phyloP scores from a whole-genome alignment of 2,329 filamentous ascomycete species.

The Botryotinia globosa region DNA sequence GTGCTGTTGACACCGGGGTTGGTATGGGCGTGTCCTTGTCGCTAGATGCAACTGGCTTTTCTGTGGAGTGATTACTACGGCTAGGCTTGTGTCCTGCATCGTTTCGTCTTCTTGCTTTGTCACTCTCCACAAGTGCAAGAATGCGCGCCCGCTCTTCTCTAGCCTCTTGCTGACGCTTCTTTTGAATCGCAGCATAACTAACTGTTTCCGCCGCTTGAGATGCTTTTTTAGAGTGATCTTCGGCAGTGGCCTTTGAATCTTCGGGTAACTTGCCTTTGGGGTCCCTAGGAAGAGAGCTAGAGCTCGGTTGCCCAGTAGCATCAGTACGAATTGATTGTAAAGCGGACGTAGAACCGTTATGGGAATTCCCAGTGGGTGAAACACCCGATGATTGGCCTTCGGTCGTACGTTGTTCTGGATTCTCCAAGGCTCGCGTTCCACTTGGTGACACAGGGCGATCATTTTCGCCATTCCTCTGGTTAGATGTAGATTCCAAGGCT shows the following conservation, averaged over 20 bases:
- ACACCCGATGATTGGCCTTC: neutral
- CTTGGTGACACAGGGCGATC: neutral
- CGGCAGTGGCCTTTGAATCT: neutral
- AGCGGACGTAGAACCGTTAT: neutral
- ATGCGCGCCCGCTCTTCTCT: constrained; percentile 69
- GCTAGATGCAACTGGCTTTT: neutral
- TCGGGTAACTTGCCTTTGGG: neutral
- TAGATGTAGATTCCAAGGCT: constrained; percentile 34
- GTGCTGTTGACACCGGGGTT: constrained; percentile 22
- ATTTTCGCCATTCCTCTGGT: neutral
- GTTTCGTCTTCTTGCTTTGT: constrained; percentile 65
- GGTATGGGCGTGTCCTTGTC: constrained; percentile 15
- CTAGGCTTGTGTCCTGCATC: constrained; percentile 51
- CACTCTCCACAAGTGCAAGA: constrained; percentile 71
- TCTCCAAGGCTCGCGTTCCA: neutral
- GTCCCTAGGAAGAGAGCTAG: neutral
- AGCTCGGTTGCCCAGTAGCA: neutral
- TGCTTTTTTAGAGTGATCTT: neutral
- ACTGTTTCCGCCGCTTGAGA: constrained; percentile 40
- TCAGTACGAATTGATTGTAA: neutral
- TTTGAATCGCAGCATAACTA: constrained; percentile 54
- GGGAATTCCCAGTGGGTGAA: neutral
- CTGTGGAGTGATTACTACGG: constrained; percentile 22
- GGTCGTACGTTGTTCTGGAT: neutral
- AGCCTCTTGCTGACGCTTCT: constrained; percentile 61